A percentile compares a stretch with the other conserved stretches of the same genome.
Evolutionary conservation across 495 filamentous ascomycete genomes (phyloP).

Genomic region (Hypoxylon fragiforme): DNA sequence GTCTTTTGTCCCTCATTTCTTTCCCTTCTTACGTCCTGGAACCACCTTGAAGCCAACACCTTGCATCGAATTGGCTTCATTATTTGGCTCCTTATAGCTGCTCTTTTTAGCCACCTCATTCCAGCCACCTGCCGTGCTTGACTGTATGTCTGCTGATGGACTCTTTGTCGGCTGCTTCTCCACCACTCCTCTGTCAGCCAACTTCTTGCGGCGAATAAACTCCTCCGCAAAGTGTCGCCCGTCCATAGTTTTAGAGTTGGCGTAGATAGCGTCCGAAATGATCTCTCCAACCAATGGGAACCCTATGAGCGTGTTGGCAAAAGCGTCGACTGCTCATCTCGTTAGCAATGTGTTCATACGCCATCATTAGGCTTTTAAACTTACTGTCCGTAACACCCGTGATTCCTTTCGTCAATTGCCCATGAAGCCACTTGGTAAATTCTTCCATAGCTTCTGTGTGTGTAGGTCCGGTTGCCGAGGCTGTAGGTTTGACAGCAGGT

Average conservation of each 20-base stretch:
- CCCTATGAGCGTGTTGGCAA: slow-evolving; percentile 70
- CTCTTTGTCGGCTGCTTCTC: slow-evolving; percentile 57
- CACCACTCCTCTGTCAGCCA: slow-evolving; percentile 86
- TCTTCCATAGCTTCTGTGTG: slow-evolving; percentile 69
- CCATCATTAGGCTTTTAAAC: too few species aligned
- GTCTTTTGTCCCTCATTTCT: slow-evolving; percentile 62
- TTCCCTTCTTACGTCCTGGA: slow-evolving; percentile 89
- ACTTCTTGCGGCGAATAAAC: slow-evolving; percentile 87
- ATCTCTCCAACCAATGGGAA: slow-evolving; percentile 77
- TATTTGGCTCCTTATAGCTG: slow-evolving; percentile 47
- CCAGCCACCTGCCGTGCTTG: slow-evolving; percentile 73
- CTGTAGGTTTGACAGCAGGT: slow-evolving; percentile 35
- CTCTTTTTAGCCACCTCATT: slow-evolving; percentile 96
- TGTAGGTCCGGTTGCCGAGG: slow-evolving; percentile 55
- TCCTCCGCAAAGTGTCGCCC: slow-evolving; percentile 92
- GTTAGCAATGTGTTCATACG: slow-evolving; percentile 40
- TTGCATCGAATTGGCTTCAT: slow-evolving; percentile 56
- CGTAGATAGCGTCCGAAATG: slow-evolving; percentile 87
- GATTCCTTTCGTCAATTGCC: slow-evolving; percentile 63
- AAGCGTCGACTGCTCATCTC: slow-evolving; percentile 69
- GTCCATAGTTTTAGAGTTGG: slow-evolving; percentile 81
- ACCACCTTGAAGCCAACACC: slow-evolving; percentile 82
- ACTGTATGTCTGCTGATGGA: slow-evolving; percentile 49
- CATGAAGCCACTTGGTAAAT: slow-evolving; percentile 89
- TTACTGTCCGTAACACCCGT: slow-evolving; percentile 50